Base-by-base conservation (phyloP, 164 flowering plant species). In the Echeveria elegans region DNA sequence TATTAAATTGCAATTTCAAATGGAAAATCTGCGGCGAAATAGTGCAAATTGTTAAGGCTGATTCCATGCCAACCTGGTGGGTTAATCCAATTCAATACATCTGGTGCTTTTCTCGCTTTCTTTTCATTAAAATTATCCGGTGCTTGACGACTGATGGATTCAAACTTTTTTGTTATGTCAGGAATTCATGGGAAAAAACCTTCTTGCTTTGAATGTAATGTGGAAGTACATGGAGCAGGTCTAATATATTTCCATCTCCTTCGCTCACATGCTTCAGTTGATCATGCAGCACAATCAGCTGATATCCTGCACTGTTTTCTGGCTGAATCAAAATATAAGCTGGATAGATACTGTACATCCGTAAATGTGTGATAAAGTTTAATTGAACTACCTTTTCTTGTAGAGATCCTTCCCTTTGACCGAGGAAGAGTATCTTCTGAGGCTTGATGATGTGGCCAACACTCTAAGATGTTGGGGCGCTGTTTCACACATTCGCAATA, bases 191-290 rank as follows among this genome's bases (percentile, higher is more conserved):
- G 96, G 99, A 62, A 84, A 83, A 79, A 94, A 85, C 77, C 92
- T 94, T 37, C 85, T 94, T 71, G 99, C 99, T 47, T 24, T 94
- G 81, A 94, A 94, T 79, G 97, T 94, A 66, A 94, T 94, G 99
- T 94, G 97, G 99, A 94, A 89, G 74, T 94, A 87, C 78, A 77
- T 68, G 83, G 99, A 94, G 75, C 99, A 94, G 96, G 99, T 89
- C 30, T 61, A 32, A 67, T 21, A 8, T 14, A 21, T 64, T 14
- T 50, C 26, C 40, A 3, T 4, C 11, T 52, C 31, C 18, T 59
- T 32, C 15, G 21, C 26, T 1, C 12, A 9, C 19, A 16, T 34
- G 24, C 43, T 32, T 34, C 23, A 63, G 41, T 32, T 53, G 59
- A 53, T 53, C 30, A 53, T 53, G 15, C 11, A 7, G 8, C 59